Evolutionary conservation across 192 early-diverging fungal species (phyloP).

Genomic region (Backusella luteola): DNA sequence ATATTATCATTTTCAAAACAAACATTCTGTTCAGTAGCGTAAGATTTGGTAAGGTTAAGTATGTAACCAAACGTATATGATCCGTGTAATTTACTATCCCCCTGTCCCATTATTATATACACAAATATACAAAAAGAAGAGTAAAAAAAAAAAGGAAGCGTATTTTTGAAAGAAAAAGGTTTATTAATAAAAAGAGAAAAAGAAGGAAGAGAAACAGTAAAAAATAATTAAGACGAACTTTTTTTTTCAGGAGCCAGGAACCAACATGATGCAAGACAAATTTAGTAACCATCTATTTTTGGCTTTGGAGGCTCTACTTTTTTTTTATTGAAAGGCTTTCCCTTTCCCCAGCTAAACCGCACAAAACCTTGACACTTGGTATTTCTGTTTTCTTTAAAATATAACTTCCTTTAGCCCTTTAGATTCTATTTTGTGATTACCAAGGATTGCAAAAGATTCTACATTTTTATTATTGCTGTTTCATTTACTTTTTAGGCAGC

Average conservation of each 20-base stretch:
- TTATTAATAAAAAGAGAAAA: neutral
- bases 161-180: neutral
- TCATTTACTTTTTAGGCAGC: neutral
- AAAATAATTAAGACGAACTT: neutral
- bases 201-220: neutral
- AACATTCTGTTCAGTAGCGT: neutral
- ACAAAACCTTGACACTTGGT: neutral
- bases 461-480: neutral
- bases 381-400: slow-evolving; percentile 1
- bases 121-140: neutral
- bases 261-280: neutral
- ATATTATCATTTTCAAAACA: neutral
- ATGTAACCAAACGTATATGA: slow-evolving; percentile 5
- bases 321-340: neutral
- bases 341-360: neutral
- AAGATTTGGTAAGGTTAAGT: neutral
- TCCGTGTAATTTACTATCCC: slow-evolving; percentile 6
- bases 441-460: neutral
- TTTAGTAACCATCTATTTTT: neutral
- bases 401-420: neutral
- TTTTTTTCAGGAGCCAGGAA: slow-evolving; percentile 4
- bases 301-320: neutral
- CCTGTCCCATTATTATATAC: slow-evolving; percentile 4
- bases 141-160: neutral
- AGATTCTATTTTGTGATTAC: neutral